Percentiles rank a stretch among this genome's conserved stretches.
phyloP scores from a whole-genome alignment of 345 rosid species.

The Pelargonium nanum region DNA sequence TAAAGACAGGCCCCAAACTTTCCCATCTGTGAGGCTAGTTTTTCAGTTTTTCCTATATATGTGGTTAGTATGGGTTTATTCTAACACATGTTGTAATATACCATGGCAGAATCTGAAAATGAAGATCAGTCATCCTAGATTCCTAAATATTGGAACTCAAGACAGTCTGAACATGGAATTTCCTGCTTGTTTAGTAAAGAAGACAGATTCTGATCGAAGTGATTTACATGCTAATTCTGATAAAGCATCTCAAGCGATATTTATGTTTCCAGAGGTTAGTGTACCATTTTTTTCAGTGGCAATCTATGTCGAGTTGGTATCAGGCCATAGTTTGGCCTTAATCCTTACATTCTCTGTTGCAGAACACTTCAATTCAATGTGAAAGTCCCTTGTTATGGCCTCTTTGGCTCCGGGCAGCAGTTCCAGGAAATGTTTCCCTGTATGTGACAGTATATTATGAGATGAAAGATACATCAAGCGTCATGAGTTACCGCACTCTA shows the following conservation, averaged over 20 bases:
- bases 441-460: slow-evolving; percentile 71
- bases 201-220: slow-evolving; percentile 23
- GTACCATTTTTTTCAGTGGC: slow-evolving; percentile 11
- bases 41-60: neutral
- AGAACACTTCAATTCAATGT: slow-evolving; percentile 52
- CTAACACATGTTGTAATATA: slow-evolving; percentile 4
- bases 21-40: slow-evolving; percentile 2
- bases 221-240: slow-evolving; percentile 18
- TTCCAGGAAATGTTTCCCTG: slow-evolving; percentile 62
- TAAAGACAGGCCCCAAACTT: neutral
- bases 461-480: slow-evolving; percentile 58
- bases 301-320: slow-evolving; percentile 11
- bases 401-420: slow-evolving; percentile 92
- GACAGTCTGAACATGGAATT: slow-evolving; percentile 36
- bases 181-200: slow-evolving; percentile 68
- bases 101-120: slow-evolving; percentile 78
- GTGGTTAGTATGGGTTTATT: neutral
- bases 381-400: slow-evolving; percentile 70
- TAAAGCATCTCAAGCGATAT: slow-evolving; percentile 31
- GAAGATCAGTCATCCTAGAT: slow-evolving; percentile 82
- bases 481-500: slow-evolving; percentile 76
- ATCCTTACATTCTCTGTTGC: slow-evolving; percentile 21
- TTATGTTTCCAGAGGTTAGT: slow-evolving; percentile 80
- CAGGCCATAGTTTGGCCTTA: slow-evolving; percentile 10
- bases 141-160: slow-evolving; percentile 43